Conservation (phyloP, 202 grass and related monocot species). For the Bolboschoenoplectus hybrid region DNA sequence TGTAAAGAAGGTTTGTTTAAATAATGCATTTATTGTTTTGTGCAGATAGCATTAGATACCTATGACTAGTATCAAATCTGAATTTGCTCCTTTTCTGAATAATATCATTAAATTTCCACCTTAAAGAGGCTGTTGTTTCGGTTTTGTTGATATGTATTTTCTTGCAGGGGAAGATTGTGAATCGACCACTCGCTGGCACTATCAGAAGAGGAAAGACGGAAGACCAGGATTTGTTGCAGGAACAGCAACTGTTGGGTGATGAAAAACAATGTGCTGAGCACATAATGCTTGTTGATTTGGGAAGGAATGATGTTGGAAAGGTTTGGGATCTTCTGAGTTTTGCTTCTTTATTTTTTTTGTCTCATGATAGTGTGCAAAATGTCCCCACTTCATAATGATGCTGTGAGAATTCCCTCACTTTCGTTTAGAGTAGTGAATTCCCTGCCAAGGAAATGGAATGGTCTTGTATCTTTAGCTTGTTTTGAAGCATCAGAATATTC, state of each 20-base stretch:
- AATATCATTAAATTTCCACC: background rate
- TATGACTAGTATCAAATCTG: slow-evolving; percentile 6
- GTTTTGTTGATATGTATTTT: slow-evolving; percentile 29
- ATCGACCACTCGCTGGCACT: slow-evolving; percentile 92
- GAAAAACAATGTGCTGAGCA: slow-evolving; percentile 95
- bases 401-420: background rate
- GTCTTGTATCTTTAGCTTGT: background rate
- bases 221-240: slow-evolving; percentile 70
- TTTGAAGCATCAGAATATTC: background rate
- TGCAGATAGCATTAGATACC: background rate
- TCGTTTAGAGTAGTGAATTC: background rate
- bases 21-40: slow-evolving; percentile 34
- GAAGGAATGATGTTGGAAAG: slow-evolving; percentile 96
- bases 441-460: background rate
- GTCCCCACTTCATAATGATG: background rate
- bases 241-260: slow-evolving; percentile 69
- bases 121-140: background rate
- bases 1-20: slow-evolving; percentile 67
- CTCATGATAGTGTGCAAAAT: slow-evolving; percentile 11
- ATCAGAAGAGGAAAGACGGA: slow-evolving; percentile 78
- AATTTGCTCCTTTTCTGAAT: background rate
- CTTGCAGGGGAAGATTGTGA: slow-evolving; percentile 74
- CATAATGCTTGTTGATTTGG: slow-evolving; percentile 98
- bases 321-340: slow-evolving; percentile 47
- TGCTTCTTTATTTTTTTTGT: background rate